Evolutionary conservation across 768 basidiomycete genomes (phyloP).

Genomic region (Suillus decipiens): DNA sequence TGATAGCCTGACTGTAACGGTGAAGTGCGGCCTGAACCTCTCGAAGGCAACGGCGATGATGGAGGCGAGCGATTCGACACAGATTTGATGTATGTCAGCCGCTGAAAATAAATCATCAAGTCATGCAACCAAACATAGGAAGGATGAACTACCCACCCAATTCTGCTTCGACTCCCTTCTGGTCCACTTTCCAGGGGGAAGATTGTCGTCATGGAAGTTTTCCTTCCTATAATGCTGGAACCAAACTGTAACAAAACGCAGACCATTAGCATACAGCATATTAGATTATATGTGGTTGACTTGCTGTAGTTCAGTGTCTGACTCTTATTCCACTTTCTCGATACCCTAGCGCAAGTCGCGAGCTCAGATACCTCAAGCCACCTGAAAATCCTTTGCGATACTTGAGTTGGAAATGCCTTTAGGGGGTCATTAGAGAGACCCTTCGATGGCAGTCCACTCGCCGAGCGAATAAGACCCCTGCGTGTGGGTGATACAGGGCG

Average conservation of each 20-base stretch:
- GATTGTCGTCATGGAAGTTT: conserved; percentile 77
- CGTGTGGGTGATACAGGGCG: conserved; percentile 37
- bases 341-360: conserved; percentile 77
- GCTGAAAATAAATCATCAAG: conserved; percentile 39
- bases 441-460: conserved; percentile 24
- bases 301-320: conserved; percentile 90
- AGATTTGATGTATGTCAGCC: conserved; percentile 47
- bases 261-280: background rate
- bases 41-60: conserved; percentile 37
- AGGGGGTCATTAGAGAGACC: conserved; percentile 55
- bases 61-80: conserved; percentile 42
- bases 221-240: conserved; percentile 90
- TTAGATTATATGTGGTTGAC: conserved; percentile 15
- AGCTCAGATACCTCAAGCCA: conserved; percentile 63
- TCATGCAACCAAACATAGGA: conserved; percentile 9
- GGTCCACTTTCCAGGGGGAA: conserved; percentile 88
- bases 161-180: conserved; percentile 92
- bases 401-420: conserved; percentile 72
- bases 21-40: conserved; percentile 51
- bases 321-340: conserved; percentile 84
- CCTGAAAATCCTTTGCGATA: conserved; percentile 78
- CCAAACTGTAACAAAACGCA: conserved; percentile 64
- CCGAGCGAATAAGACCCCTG: conserved; percentile 19
- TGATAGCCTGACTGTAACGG: conserved; percentile 62
- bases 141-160: conserved; percentile 57